A percentile compares a stretch with the other conserved stretches of the same genome.
phyloP scores from a whole-genome alignment of 2,329 filamentous ascomycete species.

The Cercospora zeina region DNA sequence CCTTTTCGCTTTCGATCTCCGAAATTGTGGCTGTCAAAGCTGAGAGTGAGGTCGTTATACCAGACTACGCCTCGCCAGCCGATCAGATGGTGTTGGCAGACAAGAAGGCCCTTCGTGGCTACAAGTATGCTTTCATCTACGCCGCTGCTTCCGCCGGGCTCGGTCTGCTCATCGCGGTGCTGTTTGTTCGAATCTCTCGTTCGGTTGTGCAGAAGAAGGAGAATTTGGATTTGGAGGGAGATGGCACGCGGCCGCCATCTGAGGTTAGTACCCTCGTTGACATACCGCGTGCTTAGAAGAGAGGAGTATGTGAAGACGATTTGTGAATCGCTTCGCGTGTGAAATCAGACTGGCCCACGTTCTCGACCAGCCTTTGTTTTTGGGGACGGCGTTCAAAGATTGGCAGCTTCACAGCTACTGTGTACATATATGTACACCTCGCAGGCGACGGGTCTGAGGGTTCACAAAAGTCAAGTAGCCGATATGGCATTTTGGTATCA shows the following conservation, averaged over 20 bases:
- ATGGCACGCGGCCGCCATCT: conserved; percentile 12
- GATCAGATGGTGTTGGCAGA: conserved; percentile 21
- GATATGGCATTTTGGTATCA: background rate
- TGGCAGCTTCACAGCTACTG: conserved; percentile 25
- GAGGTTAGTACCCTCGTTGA: conserved; percentile 24
- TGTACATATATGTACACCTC: conserved; percentile 14
- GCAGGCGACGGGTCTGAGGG: background rate
- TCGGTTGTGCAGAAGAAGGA: conserved; percentile 27
- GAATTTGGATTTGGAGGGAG: conserved; percentile 29
- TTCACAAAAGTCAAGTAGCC: background rate
- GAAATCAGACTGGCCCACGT: background rate
- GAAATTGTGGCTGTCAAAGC: conserved; percentile 37
- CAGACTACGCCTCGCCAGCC: conserved; percentile 6
- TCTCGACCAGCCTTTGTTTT: background rate
- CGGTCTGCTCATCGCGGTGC: conserved; percentile 34
- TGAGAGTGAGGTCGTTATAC: conserved; percentile 16
- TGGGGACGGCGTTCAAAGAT: conserved; percentile 9
- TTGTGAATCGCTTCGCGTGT: background rate
- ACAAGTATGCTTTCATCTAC: conserved; percentile 37
- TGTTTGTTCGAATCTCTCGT: conserved; percentile 37
- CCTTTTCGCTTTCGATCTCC: conserved; percentile 40
- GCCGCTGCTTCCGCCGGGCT: conserved; percentile 36
- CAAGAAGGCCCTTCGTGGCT: conserved; percentile 21
- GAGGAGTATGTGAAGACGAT: background rate
- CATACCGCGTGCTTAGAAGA: conserved; percentile 4